phyloP scores from a whole-genome alignment of 176 grass and related monocot genomes.

The Rhynchospora pubera region DNA sequence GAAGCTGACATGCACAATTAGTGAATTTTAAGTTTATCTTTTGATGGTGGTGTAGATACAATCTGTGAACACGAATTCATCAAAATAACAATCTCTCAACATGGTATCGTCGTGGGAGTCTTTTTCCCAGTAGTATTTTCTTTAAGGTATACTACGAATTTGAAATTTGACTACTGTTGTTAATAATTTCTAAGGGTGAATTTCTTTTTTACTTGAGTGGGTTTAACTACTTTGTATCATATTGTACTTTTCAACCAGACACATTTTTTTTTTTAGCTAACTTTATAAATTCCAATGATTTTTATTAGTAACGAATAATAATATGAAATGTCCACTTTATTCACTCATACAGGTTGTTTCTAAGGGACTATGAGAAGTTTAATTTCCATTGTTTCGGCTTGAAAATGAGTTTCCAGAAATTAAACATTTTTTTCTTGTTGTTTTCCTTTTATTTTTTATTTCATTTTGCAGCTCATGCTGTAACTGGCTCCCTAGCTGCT shows the following conservation, averaged over 20 bases:
- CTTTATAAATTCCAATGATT: not conserved
- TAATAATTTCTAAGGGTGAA: not conserved
- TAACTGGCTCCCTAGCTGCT: conserved; percentile 24
- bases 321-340: not conserved
- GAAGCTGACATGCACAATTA: conserved; percentile 4
- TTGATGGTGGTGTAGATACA: conserved; percentile 15
- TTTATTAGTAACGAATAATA: not conserved
- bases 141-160: not conserved
- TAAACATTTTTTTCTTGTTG: not conserved
- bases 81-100: conserved; percentile 20
- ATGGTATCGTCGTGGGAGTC: conserved; percentile 15
- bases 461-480: conserved; percentile 36
- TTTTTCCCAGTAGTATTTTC: conserved; percentile 25
- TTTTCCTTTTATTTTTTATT: not conserved
- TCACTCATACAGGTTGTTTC: not conserved
- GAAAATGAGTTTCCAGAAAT: not conserved
- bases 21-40: conserved; percentile 11
- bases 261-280: not conserved
- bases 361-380: not conserved
- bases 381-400: not conserved
- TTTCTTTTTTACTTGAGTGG: not conserved
- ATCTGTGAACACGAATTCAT: conserved; percentile 8
- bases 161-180: not conserved
- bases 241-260: not conserved
- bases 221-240: not conserved